Evolutionary conservation across 352 stramenopile genomes (phyloP).

Genomic region (Pythium utonaiense): DNA sequence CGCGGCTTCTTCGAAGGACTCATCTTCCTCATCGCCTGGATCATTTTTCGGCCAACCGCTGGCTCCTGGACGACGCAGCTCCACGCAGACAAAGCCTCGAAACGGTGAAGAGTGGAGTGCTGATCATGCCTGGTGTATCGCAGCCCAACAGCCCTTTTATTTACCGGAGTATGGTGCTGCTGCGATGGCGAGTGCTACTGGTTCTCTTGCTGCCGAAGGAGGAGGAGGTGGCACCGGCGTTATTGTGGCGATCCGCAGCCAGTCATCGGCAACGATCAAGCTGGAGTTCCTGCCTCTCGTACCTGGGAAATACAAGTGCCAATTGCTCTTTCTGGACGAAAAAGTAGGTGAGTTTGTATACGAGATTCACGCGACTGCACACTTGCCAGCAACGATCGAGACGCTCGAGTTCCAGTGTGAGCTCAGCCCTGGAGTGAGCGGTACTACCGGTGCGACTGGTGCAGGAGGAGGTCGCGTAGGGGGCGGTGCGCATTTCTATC

Average conservation of each 20-base stretch:
- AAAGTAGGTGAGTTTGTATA: constrained; percentile 93
- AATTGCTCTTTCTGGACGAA: constrained; percentile 90
- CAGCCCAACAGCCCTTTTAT: constrained; percentile 67
- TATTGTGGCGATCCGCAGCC: constrained; percentile 45
- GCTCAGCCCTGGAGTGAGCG: constrained; percentile 9
- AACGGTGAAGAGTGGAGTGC: constrained; percentile 29
- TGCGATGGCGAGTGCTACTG: constrained; percentile 3
- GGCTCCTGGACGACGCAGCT: constrained; percentile 4
- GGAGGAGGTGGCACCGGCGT: constrained; percentile 6
- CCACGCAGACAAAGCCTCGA: constrained; percentile 21
- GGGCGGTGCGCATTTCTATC: constrained; percentile 49
- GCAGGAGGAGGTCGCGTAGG: neutral
- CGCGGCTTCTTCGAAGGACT: constrained; percentile 2
- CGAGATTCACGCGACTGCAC: constrained; percentile 81
- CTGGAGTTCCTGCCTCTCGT: constrained; percentile 88
- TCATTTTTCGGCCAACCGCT: constrained; percentile 4
- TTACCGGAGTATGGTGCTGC: constrained; percentile 41
- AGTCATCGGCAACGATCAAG: constrained; percentile 59
- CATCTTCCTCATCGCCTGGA: neutral
- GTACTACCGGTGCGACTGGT: constrained; percentile 3
- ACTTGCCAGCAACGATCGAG: constrained; percentile 71
- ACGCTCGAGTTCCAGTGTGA: constrained; percentile 84
- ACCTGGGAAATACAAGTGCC: constrained; percentile 86
- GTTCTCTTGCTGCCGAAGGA: neutral
- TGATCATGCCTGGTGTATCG: constrained; percentile 64